These are phyloP conservation scores for Actinomucor elegans DNA, from an alignment of 371 early-diverging fungal species.

Conservation along the genomic window DNA sequence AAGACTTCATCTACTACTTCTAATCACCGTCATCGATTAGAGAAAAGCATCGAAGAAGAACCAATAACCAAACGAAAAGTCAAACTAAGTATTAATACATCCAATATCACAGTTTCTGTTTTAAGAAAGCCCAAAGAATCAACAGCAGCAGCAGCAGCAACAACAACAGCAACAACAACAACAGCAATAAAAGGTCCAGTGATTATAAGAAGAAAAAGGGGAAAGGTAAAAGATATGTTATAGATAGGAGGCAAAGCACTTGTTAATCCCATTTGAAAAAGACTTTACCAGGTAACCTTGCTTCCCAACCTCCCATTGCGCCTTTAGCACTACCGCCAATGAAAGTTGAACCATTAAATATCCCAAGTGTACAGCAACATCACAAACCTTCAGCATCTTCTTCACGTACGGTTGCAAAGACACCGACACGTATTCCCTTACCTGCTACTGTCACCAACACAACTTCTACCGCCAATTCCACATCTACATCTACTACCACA, in stretches of 20 bases:
- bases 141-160: not conserved
- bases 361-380: conserved; percentile 10
- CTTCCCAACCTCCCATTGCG: conserved; percentile 33
- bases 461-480: not conserved
- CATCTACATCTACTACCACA: not conserved
- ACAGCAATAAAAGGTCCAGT: not conserved
- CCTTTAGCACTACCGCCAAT: conserved; percentile 47
- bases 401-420: conserved; percentile 18
- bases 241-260: too few species aligned
- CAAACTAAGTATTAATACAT: conserved; percentile 23
- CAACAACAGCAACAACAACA: not conserved
- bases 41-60: not conserved
- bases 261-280: conserved; percentile 7
- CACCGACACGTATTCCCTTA: conserved; percentile 29
- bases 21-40: not conserved
- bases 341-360: conserved; percentile 43
- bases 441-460: conserved; percentile 3
- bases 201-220: conserved; percentile 34
- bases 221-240: conserved; percentile 45
- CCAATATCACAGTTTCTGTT: not conserved
- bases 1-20: conserved; percentile 3
- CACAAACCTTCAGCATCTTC: too few species aligned
- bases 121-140: not conserved
- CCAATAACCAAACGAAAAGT: conserved; percentile 10
- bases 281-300: conserved; percentile 48